These are phyloP conservation scores for Phascolomyces articulosus DNA, from an alignment of 371 early-diverging fungal species.

Conservation along the genomic window DNA sequence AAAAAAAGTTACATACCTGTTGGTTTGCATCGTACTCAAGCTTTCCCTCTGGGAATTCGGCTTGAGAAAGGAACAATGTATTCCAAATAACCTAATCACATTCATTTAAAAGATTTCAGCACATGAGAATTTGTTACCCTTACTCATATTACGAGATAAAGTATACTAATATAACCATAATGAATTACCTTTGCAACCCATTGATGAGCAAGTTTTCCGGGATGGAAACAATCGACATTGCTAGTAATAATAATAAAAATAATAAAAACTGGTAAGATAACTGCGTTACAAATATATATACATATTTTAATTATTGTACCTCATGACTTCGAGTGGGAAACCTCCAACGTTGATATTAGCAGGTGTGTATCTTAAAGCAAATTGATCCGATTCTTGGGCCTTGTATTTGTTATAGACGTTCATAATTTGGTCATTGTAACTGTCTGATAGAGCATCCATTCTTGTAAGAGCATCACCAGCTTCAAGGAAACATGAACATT, in stretches of 20 bases:
- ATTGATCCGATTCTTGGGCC: not conserved
- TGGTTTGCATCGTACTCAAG: too few relatives aligned
- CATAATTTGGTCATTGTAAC: constrained; percentile 13
- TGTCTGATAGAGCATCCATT: constrained; percentile 4
- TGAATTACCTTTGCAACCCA: constrained; percentile 22
- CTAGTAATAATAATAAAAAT: not conserved
- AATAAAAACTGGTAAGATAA: too few relatives aligned
- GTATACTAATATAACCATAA: too few relatives aligned
- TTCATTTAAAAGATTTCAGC: too few relatives aligned
- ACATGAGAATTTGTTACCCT: too few relatives aligned
- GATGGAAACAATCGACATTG: constrained; percentile 24
- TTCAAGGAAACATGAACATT: constrained; percentile 17
- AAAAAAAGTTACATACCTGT: too few relatives aligned
- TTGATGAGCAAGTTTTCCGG: constrained; percentile 13
- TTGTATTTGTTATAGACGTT: constrained; percentile 16
- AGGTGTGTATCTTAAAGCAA: constrained; percentile 13
- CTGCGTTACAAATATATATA: too few relatives aligned
- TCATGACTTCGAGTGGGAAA: constrained; percentile 11
- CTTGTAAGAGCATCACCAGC: not conserved
- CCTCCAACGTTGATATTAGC: constrained; percentile 9
- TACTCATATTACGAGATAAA: too few relatives aligned
- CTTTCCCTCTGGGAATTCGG: too few relatives aligned
- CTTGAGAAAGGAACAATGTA: too few relatives aligned
- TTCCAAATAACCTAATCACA: too few relatives aligned
- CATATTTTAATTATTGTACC: too few relatives aligned